Percentiles rank a stretch among this genome's conserved stretches.
Conservation (phyloP, 768 basidiomycete species). For the Tephrocybe sp. region DNA sequence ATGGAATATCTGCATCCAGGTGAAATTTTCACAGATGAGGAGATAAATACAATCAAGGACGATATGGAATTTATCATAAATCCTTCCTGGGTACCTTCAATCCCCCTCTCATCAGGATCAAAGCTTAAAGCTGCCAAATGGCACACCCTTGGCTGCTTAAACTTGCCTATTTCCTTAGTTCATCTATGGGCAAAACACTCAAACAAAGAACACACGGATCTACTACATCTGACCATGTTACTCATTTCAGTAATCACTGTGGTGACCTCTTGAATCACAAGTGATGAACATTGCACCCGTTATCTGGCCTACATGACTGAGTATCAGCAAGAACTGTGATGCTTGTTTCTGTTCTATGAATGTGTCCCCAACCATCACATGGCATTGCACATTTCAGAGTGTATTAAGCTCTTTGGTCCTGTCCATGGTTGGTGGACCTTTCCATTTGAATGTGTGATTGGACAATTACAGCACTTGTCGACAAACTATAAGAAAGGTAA, state of each 20-base stretch:
- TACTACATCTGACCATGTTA: constrained; percentile 29
- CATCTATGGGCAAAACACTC: constrained; percentile 30
- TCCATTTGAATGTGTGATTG: constrained; percentile 36
- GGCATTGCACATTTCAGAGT: constrained; percentile 26
- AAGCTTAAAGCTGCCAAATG: constrained; percentile 37
- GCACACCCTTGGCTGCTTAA: constrained; percentile 29
- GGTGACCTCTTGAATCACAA: constrained; percentile 22
- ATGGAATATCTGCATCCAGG: background rate
- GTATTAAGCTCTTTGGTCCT: constrained; percentile 30
- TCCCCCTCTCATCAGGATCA: constrained; percentile 21
- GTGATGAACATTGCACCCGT: background rate
- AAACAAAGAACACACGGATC: constrained; percentile 21
- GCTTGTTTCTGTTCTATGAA: constrained; percentile 16
- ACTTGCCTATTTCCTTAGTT: constrained; percentile 36
- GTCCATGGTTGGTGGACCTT: constrained; percentile 38
- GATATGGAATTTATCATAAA: constrained; percentile 13
- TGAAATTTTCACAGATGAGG: constrained; percentile 3
- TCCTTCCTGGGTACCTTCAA: constrained; percentile 28
- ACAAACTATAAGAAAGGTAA: constrained; percentile 28
- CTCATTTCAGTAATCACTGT: constrained; percentile 33
- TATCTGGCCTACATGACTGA: constrained; percentile 12
- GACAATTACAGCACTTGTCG: constrained; percentile 30
- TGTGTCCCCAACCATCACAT: constrained; percentile 27
- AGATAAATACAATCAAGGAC: constrained; percentile 4
- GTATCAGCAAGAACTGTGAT: constrained; percentile 18